Conservation (phyloP, 192 early-diverging fungal genomes). For the Polychytrium aggregatum region DNA sequence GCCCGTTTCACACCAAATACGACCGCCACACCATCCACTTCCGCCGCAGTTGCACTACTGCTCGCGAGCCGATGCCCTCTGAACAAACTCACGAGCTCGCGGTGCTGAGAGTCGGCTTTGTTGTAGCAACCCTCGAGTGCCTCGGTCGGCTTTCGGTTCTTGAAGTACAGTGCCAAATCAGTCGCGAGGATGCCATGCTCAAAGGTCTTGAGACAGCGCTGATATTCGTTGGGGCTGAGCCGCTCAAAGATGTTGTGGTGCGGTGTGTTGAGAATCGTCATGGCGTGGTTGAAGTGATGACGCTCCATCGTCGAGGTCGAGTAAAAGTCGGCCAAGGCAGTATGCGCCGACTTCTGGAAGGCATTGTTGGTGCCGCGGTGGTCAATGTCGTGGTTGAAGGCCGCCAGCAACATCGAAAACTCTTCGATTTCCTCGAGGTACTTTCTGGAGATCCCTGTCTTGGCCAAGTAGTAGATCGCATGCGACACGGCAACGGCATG, state of each 20-base stretch:
- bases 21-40: neutral
- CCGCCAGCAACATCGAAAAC: constrained; percentile 32
- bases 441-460: constrained; percentile 6
- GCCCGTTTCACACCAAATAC: too few species aligned
- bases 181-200: constrained; percentile 32
- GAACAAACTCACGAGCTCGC: constrained; percentile 6
- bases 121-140: constrained; percentile 11
- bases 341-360: constrained; percentile 29
- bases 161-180: constrained; percentile 30
- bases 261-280: constrained; percentile 20
- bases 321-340: constrained; percentile 27
- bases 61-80: too few species aligned
- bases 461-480: constrained; percentile 14
- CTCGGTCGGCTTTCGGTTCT: constrained; percentile 16
- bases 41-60: too few species aligned
- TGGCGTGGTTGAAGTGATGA: constrained; percentile 36
- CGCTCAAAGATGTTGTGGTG: constrained; percentile 22
- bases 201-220: constrained; percentile 15
- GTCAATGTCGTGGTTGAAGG: constrained; percentile 37
- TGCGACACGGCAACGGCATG: constrained; percentile 32
- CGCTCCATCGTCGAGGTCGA: constrained; percentile 27
- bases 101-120: constrained; percentile 1
- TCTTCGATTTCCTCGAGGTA: constrained; percentile 19
- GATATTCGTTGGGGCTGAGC: constrained; percentile 17
- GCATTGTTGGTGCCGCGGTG: constrained; percentile 32